phyloP scores from a whole-genome alignment of 2,329 filamentous ascomycete species.

The Coniochaeta sp. region DNA sequence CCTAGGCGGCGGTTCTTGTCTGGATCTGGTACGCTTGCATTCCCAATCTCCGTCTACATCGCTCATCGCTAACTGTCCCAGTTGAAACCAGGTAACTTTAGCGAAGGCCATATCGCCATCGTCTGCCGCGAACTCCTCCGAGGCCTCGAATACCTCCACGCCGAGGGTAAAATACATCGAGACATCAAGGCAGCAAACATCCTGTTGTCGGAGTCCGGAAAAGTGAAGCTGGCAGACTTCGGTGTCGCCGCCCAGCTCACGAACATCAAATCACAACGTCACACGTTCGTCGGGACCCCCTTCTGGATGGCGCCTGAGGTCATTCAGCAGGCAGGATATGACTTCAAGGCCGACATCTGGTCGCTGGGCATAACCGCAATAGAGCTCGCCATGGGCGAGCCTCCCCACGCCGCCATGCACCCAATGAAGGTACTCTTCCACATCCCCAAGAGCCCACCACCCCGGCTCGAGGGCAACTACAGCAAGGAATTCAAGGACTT shows the following conservation, averaged over 20 bases:
- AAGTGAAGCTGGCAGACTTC: conserved; percentile 95
- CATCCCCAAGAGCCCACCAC: conserved; percentile 82
- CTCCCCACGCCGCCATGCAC: conserved; percentile 77
- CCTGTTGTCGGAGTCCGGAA: conserved; percentile 81
- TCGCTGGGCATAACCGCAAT: conserved; percentile 87
- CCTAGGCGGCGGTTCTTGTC: conserved; percentile 86
- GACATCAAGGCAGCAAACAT: conserved; percentile 97
- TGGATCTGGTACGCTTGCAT: conserved; percentile 66
- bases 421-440: conserved; percentile 92
- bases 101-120: conserved; percentile 86
- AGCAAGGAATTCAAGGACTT: conserved; percentile 94
- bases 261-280: conserved; percentile 94
- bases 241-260: conserved; percentile 94
- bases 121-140: conserved; percentile 86
- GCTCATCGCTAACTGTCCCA: conserved; percentile 30
- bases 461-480: conserved; percentile 77
- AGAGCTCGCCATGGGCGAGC: conserved; percentile 81
- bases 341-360: conserved; percentile 93
- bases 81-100: conserved; percentile 86
- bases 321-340: conserved; percentile 75
- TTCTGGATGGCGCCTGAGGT: conserved; percentile 98
- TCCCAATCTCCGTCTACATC: not conserved
- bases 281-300: conserved; percentile 95
- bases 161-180: conserved; percentile 90
- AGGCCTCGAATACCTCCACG: conserved; percentile 88